phyloP scores from a whole-genome alignment of 352 stramenopile genomes.

The Phytophthora crassamura region DNA sequence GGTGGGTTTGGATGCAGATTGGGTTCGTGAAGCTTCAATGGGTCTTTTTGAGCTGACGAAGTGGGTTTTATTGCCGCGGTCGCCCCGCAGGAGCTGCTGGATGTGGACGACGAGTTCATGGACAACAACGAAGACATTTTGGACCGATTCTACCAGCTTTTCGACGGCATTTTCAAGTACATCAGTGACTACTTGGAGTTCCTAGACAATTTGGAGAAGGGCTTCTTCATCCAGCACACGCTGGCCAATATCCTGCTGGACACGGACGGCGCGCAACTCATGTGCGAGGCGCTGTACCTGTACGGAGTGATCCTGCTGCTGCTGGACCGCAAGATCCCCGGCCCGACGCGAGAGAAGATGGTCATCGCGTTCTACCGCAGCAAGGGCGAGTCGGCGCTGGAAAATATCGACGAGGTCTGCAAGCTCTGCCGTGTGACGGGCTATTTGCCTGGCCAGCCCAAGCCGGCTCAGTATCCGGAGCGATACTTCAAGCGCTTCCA shows the following conservation, averaged over 20 bases:
- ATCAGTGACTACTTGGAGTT: slow-evolving; percentile 93
- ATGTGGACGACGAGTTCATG: slow-evolving; percentile 93
- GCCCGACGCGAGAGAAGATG: slow-evolving; percentile 91
- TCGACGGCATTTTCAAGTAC: slow-evolving; percentile 93
- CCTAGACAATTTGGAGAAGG: slow-evolving; percentile 91
- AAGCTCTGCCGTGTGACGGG: slow-evolving; percentile 92
- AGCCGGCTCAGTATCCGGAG: slow-evolving; percentile 89
- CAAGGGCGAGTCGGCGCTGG: slow-evolving; percentile 88
- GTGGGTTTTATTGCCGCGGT: slow-evolving; percentile 3
- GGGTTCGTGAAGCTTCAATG: slow-evolving; percentile 28
- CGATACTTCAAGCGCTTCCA: slow-evolving; percentile 90
- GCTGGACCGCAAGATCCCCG: slow-evolving; percentile 93
- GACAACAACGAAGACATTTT: slow-evolving; percentile 89
- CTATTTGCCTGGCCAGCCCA: slow-evolving; percentile 83
- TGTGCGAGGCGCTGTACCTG: slow-evolving; percentile 95
- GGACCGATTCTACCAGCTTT: slow-evolving; percentile 91
- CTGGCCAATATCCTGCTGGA: slow-evolving; percentile 95
- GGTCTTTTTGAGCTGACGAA: background rate
- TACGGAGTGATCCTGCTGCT: slow-evolving; percentile 95
- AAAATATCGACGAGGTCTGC: slow-evolving; percentile 93
- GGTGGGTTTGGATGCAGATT: slow-evolving; percentile 40
- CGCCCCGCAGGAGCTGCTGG: slow-evolving; percentile 67
- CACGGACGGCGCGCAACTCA: slow-evolving; percentile 92
- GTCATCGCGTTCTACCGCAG: slow-evolving; percentile 91
- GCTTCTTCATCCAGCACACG: slow-evolving; percentile 96